phyloP scores from a whole-genome alignment of 2,329 filamentous ascomycete species.

The Phoma sp. region DNA sequence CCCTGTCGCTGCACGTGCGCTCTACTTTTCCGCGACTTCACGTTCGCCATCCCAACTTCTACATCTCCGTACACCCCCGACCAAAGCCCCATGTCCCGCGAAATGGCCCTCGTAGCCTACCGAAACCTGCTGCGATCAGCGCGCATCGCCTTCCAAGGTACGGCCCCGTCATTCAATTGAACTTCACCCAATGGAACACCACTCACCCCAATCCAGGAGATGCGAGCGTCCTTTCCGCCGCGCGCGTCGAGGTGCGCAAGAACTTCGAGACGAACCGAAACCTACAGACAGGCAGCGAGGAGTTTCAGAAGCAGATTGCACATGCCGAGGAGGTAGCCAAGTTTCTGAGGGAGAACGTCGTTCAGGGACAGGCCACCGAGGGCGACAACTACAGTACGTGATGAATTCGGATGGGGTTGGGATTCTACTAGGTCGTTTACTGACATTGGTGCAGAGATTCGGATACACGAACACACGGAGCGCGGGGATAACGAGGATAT shows the following conservation, averaged over 20 bases:
- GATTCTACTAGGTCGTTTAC: not conserved
- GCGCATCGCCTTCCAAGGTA: slow-evolving; percentile 83
- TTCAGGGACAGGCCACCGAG: slow-evolving; percentile 72
- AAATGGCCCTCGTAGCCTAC: slow-evolving; percentile 77
- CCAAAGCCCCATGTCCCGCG: slow-evolving; percentile 29
- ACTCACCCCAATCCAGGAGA: slow-evolving; percentile 65
- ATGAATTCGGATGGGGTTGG: not conserved
- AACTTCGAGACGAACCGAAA: slow-evolving; percentile 73
- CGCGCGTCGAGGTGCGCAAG: slow-evolving; percentile 73
- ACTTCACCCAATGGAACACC: no score
- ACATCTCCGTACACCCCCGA: slow-evolving; percentile 1
- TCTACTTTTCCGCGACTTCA: slow-evolving; percentile 15
- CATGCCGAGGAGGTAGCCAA: slow-evolving; percentile 83
- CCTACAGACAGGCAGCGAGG: slow-evolving; percentile 64
- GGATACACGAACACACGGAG: slow-evolving; percentile 91
- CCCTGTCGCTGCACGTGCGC: slow-evolving; percentile 7
- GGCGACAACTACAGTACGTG: slow-evolving; percentile 67
- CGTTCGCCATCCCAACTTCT: slow-evolving; percentile 4
- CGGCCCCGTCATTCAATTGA: not conserved
- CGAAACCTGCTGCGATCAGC: slow-evolving; percentile 81
- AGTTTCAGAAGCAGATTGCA: slow-evolving; percentile 69
- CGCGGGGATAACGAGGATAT: slow-evolving; percentile 91
- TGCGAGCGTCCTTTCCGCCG: slow-evolving; percentile 68
- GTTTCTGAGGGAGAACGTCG: slow-evolving; percentile 82
- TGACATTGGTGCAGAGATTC: slow-evolving; percentile 65